Evolutionary conservation across 2,329 filamentous ascomycete genomes (phyloP).

Genomic region (Fusarium sp.): DNA sequence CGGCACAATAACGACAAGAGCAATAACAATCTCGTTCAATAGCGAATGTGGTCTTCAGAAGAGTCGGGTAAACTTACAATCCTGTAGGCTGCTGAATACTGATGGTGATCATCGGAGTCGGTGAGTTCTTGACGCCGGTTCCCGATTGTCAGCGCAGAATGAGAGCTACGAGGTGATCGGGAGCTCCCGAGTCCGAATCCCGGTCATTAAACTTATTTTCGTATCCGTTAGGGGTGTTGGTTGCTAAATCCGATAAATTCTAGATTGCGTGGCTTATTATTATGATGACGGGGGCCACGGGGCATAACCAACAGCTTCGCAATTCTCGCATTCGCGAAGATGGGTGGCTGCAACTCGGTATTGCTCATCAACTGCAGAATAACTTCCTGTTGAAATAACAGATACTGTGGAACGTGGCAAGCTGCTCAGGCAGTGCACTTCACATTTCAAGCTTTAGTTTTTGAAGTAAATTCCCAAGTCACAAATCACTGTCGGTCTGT

Average conservation of each 20-base stretch:
- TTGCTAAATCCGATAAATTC: neutral
- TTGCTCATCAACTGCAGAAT: neutral
- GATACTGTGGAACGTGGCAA: neutral
- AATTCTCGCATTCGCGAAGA: neutral
- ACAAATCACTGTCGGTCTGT: neutral
- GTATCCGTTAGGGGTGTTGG: neutral
- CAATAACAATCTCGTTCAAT: neutral
- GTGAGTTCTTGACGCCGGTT: constrained; percentile 3
- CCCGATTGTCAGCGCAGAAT: neutral
- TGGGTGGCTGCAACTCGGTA: neutral
- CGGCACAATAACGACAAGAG: neutral
- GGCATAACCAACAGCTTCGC: neutral
- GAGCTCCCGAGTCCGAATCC: constrained; percentile 12
- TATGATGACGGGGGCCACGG: neutral
- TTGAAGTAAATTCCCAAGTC: neutral
- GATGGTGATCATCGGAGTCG: constrained; percentile 8
- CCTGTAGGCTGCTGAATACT: neutral
- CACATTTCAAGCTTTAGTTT: neutral
- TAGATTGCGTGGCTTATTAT: neutral
- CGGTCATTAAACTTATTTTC: constrained; percentile 6
- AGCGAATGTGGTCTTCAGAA: neutral
- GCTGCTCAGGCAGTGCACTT: neutral
- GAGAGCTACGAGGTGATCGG: neutral
- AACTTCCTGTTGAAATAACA: neutral
- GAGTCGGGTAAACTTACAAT: neutral